Conservation (phyloP, 805 yeast genomes). For the Teunomyces cretensis region DNA sequence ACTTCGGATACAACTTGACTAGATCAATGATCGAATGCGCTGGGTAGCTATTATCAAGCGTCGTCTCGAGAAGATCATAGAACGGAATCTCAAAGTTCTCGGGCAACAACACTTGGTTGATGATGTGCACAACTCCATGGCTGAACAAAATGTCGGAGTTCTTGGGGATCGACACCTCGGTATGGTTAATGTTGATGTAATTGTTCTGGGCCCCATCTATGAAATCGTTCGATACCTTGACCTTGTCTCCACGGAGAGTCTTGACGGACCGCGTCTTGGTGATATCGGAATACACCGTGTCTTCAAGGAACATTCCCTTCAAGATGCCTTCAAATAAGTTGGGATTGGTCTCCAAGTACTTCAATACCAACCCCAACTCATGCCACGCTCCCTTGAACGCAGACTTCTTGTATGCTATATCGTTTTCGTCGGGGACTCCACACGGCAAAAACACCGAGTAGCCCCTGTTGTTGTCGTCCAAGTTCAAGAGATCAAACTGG, state of each 20-base stretch:
- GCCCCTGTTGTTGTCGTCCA: conserved; percentile 55
- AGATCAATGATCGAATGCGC: conserved; percentile 43
- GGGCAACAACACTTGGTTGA: conserved; percentile 59
- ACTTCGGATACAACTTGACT: conserved; percentile 41
- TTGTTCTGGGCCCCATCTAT: conserved; percentile 21
- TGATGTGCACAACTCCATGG: conserved; percentile 82
- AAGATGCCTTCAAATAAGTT: conserved; percentile 53
- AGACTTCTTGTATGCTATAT: neutral
- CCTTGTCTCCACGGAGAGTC: conserved; percentile 28
- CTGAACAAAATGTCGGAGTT: conserved; percentile 70
- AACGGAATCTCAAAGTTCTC: conserved; percentile 50
- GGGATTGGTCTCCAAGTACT: conserved; percentile 54
- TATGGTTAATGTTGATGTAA: conserved; percentile 28
- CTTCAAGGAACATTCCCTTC: conserved; percentile 60
- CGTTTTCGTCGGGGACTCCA: conserved; percentile 26
- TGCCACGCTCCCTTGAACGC: conserved; percentile 54
- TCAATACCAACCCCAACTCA: conserved; percentile 54
- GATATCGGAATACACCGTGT: conserved; percentile 66
- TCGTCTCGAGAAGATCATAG: conserved; percentile 54
- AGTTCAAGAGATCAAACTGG: conserved; percentile 49
- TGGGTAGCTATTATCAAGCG: conserved; percentile 39
- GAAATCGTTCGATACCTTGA: conserved; percentile 20
- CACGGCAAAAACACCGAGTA: conserved; percentile 81
- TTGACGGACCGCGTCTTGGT: conserved; percentile 13
- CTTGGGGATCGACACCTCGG: conserved; percentile 34